Conservation (phyloP, 1,284 basidiomycete species). For the Trichosporon asahii region DNA sequence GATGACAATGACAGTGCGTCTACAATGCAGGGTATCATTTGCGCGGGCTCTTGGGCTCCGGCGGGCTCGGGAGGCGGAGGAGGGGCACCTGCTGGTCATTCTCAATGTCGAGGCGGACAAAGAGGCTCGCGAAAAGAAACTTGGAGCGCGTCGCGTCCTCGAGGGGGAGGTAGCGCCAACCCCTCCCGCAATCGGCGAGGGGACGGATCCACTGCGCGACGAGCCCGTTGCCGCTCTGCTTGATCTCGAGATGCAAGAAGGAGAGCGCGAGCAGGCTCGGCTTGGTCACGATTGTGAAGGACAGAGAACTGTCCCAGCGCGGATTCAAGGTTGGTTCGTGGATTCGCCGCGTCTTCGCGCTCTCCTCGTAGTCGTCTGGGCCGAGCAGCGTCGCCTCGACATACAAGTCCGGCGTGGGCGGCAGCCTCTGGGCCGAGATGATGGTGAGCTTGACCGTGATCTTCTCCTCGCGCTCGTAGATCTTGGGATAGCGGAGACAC, state of each 20-base stretch:
- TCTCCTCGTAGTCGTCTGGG: slow-evolving; percentile 10
- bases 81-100: neutral
- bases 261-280: slow-evolving; percentile 72
- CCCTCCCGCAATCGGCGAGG: slow-evolving; percentile 49
- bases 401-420: slow-evolving; percentile 63
- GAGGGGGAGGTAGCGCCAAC: slow-evolving; percentile 80
- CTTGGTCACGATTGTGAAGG: slow-evolving; percentile 68
- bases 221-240: slow-evolving; percentile 61
- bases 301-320: slow-evolving; percentile 71
- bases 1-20: neutral
- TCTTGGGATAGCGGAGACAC: slow-evolving; percentile 62
- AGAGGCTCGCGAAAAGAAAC: slow-evolving; percentile 82
- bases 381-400: slow-evolving; percentile 36
- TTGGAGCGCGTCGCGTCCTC: slow-evolving; percentile 77
- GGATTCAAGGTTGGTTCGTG: slow-evolving; percentile 88
- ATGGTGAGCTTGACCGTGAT: slow-evolving; percentile 57
- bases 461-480: slow-evolving; percentile 60
- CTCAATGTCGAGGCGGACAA: slow-evolving; percentile 55
- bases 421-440: slow-evolving; percentile 91
- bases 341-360: slow-evolving; percentile 59
- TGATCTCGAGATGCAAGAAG: slow-evolving; percentile 75
- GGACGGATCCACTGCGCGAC: slow-evolving; percentile 64
- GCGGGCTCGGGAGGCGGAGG: slow-evolving; percentile 1
- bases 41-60: neutral
- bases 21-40: slow-evolving; percentile 6